Conservation (phyloP, 345 rosid species). For the Corymbia maculata region DNA sequence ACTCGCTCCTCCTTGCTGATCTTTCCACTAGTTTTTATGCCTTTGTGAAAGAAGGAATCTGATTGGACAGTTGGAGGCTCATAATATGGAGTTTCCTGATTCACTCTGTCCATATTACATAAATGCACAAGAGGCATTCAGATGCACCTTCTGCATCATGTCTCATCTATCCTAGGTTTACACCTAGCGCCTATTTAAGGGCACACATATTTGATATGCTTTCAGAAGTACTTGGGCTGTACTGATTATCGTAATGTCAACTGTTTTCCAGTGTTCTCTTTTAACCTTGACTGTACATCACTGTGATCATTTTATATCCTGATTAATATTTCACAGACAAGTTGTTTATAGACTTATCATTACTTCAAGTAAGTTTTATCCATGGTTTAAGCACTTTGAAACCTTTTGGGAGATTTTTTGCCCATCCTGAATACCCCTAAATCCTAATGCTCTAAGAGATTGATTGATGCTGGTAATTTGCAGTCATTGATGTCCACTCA, state of each 20-base stretch:
- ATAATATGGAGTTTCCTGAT: neutral
- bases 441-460: neutral
- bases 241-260: neutral
- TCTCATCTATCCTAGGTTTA: neutral
- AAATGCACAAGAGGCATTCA: neutral
- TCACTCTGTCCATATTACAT: neutral
- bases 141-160: neutral
- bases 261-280: neutral
- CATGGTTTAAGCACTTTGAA: neutral
- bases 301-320: neutral
- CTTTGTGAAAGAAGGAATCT: neutral
- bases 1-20: neutral
- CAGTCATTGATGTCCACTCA: slow-evolving; percentile 86
- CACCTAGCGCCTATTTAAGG: neutral
- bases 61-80: neutral
- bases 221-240: neutral
- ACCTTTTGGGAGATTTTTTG: neutral
- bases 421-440: neutral
- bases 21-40: neutral
- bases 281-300: neutral
- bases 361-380: too few species aligned
- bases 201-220: neutral
- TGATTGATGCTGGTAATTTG: slow-evolving; percentile 12
- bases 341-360: neutral
- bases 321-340: neutral